Percentiles rank a stretch among this genome's conserved stretches.
These are phyloP conservation scores for Dendrobium catenatum DNA, from an alignment of 106 monocot genomes.

Conservation along the genomic window DNA sequence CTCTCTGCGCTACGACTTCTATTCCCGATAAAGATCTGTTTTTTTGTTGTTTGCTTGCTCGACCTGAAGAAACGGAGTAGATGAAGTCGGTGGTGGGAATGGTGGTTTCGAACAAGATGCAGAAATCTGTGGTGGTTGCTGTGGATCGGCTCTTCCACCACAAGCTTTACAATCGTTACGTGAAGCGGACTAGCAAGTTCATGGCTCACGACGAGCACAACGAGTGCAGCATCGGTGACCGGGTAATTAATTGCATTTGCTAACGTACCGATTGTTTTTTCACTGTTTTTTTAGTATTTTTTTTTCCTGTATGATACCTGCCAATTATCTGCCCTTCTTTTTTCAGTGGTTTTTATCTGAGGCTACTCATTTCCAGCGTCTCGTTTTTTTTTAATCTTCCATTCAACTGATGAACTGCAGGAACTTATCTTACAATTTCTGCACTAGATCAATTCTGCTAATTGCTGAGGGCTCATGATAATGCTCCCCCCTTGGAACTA, in stretches of 20 bases:
- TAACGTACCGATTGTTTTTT: not conserved
- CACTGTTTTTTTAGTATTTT: not conserved
- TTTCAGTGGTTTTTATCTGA: no score
- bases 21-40: not conserved
- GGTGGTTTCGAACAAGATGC: slow-evolving; percentile 98
- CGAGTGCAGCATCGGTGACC: slow-evolving; percentile 81
- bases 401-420: no score
- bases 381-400: no score
- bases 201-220: slow-evolving; percentile 95
- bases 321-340: no score
- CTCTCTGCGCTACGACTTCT: not conserved
- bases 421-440: no score
- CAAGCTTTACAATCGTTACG: slow-evolving; percentile 84
- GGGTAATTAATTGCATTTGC: slow-evolving; percentile 17
- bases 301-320: not conserved
- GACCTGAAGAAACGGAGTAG: not conserved
- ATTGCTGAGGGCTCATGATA: no score
- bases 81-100: slow-evolving; percentile 91
- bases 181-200: slow-evolving; percentile 90
- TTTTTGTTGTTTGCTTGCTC: not conserved
- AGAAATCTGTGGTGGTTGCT: slow-evolving; percentile 95
- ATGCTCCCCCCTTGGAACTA: no score
- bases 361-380: no score
- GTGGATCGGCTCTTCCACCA: slow-evolving; percentile 86
- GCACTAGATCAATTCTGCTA: no score